These are phyloP conservation scores for Microascus cirrosus DNA, from an alignment of 2,329 filamentous ascomycete genomes.

Conservation along the genomic window DNA sequence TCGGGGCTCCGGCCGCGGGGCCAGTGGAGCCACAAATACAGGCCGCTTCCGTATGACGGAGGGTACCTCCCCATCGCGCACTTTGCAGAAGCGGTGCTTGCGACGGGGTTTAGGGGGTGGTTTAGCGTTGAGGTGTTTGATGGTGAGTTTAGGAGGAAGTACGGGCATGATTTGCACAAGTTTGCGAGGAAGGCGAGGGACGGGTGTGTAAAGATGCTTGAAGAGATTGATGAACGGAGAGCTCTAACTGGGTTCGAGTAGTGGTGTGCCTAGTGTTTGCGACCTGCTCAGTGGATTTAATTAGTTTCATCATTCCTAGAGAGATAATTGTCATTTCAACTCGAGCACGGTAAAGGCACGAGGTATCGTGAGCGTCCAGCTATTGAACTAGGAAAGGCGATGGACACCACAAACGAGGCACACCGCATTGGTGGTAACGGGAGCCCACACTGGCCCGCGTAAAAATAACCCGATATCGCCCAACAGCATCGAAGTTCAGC, in stretches of 20 bases:
- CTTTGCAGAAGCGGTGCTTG: constrained; percentile 48
- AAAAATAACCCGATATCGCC: too few species aligned
- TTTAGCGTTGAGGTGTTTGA: constrained; percentile 43
- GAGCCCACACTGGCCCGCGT: too few species aligned
- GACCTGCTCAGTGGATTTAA: too few species aligned
- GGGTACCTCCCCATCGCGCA: constrained; percentile 60
- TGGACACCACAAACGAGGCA: too few species aligned
- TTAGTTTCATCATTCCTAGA: too few species aligned
- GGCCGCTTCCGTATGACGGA: constrained; percentile 58
- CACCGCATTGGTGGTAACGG: too few species aligned
- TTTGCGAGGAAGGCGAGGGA: constrained; percentile 15
- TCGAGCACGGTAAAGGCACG: too few species aligned
- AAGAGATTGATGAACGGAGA: background rate
- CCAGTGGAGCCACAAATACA: constrained; percentile 60
- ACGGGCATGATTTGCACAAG: constrained; percentile 14
- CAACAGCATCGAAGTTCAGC: too few species aligned
- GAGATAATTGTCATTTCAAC: too few species aligned
- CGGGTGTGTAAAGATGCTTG: background rate
- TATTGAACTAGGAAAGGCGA: too few species aligned
- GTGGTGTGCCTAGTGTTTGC: background rate
- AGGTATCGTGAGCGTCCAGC: too few species aligned
- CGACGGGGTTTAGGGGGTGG: constrained; percentile 14
- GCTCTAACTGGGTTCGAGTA: background rate
- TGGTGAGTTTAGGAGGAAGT: constrained; percentile 17
- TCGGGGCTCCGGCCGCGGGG: constrained; percentile 48